A percentile compares a stretch with the other conserved stretches of the same genome.
Conservation (phyloP, 495 filamentous ascomycete species). For the Hypoxylon fuscum region DNA sequence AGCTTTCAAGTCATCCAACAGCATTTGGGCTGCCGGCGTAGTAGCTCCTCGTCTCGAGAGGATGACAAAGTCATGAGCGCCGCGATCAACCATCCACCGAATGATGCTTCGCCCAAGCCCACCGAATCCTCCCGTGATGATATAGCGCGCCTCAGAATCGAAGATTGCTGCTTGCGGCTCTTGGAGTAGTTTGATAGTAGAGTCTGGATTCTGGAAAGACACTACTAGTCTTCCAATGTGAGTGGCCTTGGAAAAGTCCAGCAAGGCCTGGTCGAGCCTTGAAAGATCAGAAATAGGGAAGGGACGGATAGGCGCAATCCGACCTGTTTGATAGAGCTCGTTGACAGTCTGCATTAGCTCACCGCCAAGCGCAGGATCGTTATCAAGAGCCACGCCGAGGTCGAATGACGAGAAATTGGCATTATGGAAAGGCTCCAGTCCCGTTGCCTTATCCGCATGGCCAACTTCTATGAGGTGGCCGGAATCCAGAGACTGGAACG, state of each 20-base stretch:
- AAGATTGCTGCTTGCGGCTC: slow-evolving; percentile 28
- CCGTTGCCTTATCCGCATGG: slow-evolving; percentile 15
- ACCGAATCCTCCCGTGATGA: slow-evolving; percentile 64
- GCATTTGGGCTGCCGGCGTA: too few relatives aligned
- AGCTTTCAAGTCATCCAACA: too few relatives aligned
- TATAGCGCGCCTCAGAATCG: slow-evolving; percentile 51
- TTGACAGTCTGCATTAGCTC: slow-evolving; percentile 39
- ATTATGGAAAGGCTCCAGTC: slow-evolving; percentile 30
- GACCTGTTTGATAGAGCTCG: slow-evolving; percentile 24
- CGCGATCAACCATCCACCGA: background rate
- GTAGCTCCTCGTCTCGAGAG: too few relatives aligned
- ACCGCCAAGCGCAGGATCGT: slow-evolving; percentile 21
- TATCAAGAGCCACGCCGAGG: slow-evolving; percentile 26
- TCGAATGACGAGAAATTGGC: slow-evolving; percentile 34
- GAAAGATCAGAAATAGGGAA: slow-evolving; percentile 44
- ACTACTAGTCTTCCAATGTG: slow-evolving; percentile 61
- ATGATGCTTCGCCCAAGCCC: slow-evolving; percentile 59
- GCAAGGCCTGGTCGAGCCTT: slow-evolving; percentile 53
- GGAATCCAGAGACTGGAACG: slow-evolving; percentile 27
- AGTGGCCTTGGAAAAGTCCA: slow-evolving; percentile 55
- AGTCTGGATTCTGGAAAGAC: slow-evolving; percentile 22
- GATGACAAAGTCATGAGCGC: background rate
- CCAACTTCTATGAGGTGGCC: slow-evolving; percentile 38
- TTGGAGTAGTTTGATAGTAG: slow-evolving; percentile 8
- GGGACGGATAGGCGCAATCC: slow-evolving; percentile 31